These are phyloP conservation scores for Anthracocystis setariae DNA, from an alignment of 1,284 basidiomycete species.

Conservation along the genomic window DNA sequence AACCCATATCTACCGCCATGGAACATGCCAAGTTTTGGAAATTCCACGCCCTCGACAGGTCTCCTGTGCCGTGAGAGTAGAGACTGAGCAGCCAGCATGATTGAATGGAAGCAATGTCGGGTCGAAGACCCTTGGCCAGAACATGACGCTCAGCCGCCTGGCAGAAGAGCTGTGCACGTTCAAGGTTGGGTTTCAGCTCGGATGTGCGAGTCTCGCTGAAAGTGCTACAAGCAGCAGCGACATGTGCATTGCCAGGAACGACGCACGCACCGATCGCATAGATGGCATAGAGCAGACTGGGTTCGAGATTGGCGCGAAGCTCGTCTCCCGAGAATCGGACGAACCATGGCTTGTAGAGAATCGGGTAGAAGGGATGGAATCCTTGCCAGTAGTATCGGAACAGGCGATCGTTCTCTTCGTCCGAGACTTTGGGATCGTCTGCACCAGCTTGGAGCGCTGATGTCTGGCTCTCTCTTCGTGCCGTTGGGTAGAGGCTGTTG, in stretches of 20 bases:
- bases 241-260: slow-evolving; percentile 29
- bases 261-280: slow-evolving; percentile 57
- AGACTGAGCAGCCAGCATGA: slow-evolving; percentile 69
- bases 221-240: background rate
- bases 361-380: slow-evolving; percentile 61
- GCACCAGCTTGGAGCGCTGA: background rate
- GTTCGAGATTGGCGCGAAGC: slow-evolving; percentile 45
- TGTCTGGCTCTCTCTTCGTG: slow-evolving; percentile 16
- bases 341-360: slow-evolving; percentile 62
- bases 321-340: slow-evolving; percentile 41
- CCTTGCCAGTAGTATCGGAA: slow-evolving; percentile 59
- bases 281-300: slow-evolving; percentile 51
- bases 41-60: slow-evolving; percentile 68
- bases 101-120: slow-evolving; percentile 63
- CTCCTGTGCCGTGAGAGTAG: slow-evolving; percentile 69
- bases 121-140: slow-evolving; percentile 49
- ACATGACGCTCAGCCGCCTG: slow-evolving; percentile 50
- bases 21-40: slow-evolving; percentile 68
- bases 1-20: slow-evolving; percentile 69
- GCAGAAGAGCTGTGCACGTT: slow-evolving; percentile 42
- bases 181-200: slow-evolving; percentile 29
- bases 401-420: slow-evolving; percentile 43
- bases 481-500: slow-evolving; percentile 19
- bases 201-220: background rate
- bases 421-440: slow-evolving; percentile 41